These are phyloP conservation scores for Cicer yamashitae DNA, from an alignment of 306 rosid genomes.

Conservation along the genomic window DNA sequence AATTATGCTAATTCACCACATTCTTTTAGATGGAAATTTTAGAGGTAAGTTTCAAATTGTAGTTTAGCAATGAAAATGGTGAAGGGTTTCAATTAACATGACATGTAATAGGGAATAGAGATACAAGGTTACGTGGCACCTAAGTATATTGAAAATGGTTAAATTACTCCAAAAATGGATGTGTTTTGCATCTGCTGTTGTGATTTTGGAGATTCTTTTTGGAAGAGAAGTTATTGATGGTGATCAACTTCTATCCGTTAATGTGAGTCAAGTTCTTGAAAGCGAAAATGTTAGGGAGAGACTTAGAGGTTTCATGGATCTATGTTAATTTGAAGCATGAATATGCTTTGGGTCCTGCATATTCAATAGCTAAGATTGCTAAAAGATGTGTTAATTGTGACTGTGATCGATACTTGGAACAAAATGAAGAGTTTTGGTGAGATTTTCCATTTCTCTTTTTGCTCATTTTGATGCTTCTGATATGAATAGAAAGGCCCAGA, in stretches of 20 bases:
- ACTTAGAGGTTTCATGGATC: constrained; percentile 65
- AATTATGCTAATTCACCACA: constrained; percentile 61
- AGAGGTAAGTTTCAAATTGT: constrained; percentile 69
- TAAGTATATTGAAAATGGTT: constrained; percentile 69
- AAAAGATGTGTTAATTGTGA: constrained; percentile 58
- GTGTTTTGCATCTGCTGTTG: constrained; percentile 73
- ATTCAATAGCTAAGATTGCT: constrained; percentile 67
- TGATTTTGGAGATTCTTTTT: constrained; percentile 69
- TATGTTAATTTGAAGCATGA: constrained; percentile 42
- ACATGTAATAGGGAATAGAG: constrained; percentile 68
- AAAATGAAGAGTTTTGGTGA: no score
- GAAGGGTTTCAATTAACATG: constrained; percentile 63
- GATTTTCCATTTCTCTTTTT: no score
- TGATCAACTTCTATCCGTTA: constrained; percentile 38
- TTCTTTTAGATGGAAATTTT: constrained; percentile 63
- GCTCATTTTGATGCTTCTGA: no score
- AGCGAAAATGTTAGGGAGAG: constrained; percentile 64
- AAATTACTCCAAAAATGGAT: constrained; percentile 70
- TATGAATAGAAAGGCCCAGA: no score
- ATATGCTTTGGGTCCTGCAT: constrained; percentile 69
- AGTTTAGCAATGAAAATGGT: constrained; percentile 58
- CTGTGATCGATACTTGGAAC: no score
- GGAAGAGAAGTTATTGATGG: constrained; percentile 57
- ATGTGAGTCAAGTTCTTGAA: constrained; percentile 53
- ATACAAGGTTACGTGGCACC: constrained; percentile 74